A percentile compares a stretch with the other conserved stretches of the same genome.
Conservation (phyloP, 1,284 basidiomycete genomes). For the Leccinum solheimii region DNA sequence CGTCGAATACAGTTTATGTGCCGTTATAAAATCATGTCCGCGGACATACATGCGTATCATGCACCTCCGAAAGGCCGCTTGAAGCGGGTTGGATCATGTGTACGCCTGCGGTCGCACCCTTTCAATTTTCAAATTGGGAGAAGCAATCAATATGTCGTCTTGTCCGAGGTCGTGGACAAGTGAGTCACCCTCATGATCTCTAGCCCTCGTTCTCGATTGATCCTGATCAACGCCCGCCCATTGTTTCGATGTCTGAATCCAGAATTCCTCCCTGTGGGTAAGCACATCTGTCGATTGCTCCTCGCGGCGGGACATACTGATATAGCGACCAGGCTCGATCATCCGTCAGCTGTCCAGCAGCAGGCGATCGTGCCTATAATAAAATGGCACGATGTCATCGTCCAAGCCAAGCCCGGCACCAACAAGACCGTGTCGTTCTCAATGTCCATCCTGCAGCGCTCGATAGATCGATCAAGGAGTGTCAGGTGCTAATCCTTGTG, state of each 20-base stretch:
- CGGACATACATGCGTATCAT: background rate
- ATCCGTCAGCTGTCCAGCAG: constrained; percentile 98
- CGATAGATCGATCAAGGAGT: constrained; percentile 90
- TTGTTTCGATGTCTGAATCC: constrained; percentile 94
- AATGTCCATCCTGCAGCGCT: constrained; percentile 86
- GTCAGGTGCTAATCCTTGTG: constrained; percentile 35
- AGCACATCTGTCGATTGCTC: constrained; percentile 33
- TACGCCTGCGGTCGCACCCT: too few relatives aligned
- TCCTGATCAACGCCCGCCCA: background rate
- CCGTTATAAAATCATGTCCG: too few relatives aligned
- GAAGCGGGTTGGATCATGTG: too few relatives aligned
- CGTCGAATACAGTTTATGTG: too few relatives aligned
- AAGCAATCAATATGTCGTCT: constrained; percentile 32
- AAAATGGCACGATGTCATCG: constrained; percentile 95
- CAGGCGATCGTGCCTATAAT: constrained; percentile 95
- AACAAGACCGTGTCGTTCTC: constrained; percentile 90
- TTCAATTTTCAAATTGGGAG: too few relatives aligned
- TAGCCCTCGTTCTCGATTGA: background rate
- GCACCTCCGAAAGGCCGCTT: too few relatives aligned
- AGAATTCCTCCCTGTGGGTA: constrained; percentile 92
- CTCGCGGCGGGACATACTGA: background rate
- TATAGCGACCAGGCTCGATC: constrained; percentile 80
- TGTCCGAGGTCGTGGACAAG: constrained; percentile 96
- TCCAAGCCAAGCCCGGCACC: constrained; percentile 67
- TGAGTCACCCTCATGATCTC: constrained; percentile 36